phyloP scores from a whole-genome alignment of 1,139 yeast genomes.

The Taphrina flavorubra region DNA sequence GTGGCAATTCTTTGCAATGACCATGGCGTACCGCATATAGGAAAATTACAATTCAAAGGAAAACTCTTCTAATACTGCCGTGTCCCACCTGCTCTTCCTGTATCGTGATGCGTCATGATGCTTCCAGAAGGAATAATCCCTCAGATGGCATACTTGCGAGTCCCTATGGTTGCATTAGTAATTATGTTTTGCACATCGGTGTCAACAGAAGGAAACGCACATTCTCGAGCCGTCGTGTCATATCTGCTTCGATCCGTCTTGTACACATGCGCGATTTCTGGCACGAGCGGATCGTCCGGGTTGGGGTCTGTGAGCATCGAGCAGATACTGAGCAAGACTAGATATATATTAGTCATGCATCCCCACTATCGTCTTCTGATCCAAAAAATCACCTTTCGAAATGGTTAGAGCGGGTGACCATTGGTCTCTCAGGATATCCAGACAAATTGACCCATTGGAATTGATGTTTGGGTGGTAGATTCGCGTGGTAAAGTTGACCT shows the following conservation, averaged over 20 bases:
- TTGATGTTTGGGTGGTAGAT: slow-evolving; percentile 91
- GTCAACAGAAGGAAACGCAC: slow-evolving; percentile 62
- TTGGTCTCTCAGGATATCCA: slow-evolving; percentile 83
- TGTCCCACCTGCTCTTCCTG: neutral
- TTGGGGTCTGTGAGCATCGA: slow-evolving; percentile 94
- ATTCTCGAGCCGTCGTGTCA: slow-evolving; percentile 96
- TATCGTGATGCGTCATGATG: slow-evolving; percentile 24
- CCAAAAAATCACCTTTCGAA: slow-evolving; percentile 67
- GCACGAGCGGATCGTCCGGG: slow-evolving; percentile 98
- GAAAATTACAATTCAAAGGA: neutral
- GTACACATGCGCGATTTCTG: slow-evolving; percentile 96
- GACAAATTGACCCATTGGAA: slow-evolving; percentile 84
- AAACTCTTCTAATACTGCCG: slow-evolving; percentile 3
- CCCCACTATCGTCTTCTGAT: neutral
- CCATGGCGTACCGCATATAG: neutral
- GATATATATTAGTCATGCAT: slow-evolving; percentile 48
- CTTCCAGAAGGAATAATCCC: neutral
- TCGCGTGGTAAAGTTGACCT: slow-evolving; percentile 86
- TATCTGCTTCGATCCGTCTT: slow-evolving; percentile 92
- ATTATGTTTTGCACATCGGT: no score
- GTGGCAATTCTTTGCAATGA: no score
- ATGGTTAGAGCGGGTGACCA: slow-evolving; percentile 93
- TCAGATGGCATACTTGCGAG: slow-evolving; percentile 36
- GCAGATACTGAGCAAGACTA: slow-evolving; percentile 84
- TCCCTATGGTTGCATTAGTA: slow-evolving; percentile 3